These are phyloP conservation scores for Cerioporus squamosus DNA, from an alignment of 1,284 basidiomycete species.

Conservation along the genomic window DNA sequence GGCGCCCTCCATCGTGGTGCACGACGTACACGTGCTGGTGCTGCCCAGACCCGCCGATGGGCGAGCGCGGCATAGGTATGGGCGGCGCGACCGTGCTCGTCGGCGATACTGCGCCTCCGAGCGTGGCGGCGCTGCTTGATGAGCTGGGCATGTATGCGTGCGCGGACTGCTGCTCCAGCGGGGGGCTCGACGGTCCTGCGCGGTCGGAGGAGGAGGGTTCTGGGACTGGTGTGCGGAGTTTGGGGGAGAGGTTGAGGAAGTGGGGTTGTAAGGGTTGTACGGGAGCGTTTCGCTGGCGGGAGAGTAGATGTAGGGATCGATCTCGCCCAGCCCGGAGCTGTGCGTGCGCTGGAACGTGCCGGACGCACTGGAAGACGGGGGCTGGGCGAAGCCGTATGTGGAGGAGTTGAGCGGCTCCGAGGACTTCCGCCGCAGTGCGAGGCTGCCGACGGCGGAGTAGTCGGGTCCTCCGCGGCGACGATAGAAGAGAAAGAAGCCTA, in stretches of 20 bases:
- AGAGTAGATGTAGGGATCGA: slow-evolving; percentile 9
- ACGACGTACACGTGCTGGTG: slow-evolving; percentile 54
- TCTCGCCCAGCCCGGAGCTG: slow-evolving; percentile 1
- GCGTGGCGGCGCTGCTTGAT: neutral
- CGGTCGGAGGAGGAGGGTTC: neutral
- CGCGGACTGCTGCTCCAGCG: too few species aligned
- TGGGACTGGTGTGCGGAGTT: too few species aligned
- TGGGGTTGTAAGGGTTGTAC: neutral
- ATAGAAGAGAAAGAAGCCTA: slow-evolving; percentile 35
- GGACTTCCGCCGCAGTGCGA: slow-evolving; percentile 19
- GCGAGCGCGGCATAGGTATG: slow-evolving; percentile 5
- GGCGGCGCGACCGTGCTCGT: slow-evolving; percentile 1
- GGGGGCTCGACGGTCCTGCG: neutral
- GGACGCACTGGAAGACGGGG: slow-evolving; percentile 4
- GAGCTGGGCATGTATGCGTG: neutral
- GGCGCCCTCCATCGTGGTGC: slow-evolving; percentile 57
- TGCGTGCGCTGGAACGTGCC: slow-evolving; percentile 1
- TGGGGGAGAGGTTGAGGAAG: neutral
- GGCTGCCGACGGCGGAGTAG: slow-evolving; percentile 5
- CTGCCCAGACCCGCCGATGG: neutral
- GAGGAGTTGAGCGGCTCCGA: slow-evolving; percentile 9
- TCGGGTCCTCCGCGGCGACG: slow-evolving; percentile 25
- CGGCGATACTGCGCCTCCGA: neutral
- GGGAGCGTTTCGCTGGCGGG: neutral
- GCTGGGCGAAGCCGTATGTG: slow-evolving; percentile 1